Base-by-base conservation (phyloP, 2,329 filamentous ascomycete genomes). In the Thelonectria blattea region DNA sequence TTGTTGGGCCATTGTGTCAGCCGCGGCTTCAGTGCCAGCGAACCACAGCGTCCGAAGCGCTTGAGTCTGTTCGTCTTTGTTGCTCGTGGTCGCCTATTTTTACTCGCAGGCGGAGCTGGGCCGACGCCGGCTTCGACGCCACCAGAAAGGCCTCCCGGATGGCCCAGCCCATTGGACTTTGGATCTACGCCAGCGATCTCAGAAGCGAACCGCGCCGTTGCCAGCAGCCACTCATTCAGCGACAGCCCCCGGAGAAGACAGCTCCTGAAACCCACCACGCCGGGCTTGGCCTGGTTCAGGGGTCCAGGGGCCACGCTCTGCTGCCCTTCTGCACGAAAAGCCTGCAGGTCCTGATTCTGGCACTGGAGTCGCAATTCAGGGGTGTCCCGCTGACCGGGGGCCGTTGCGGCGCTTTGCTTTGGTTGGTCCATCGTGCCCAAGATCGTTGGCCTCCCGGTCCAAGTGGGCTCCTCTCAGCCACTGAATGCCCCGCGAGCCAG, bases 211-310 rank as follows among this genome's bases (percentile, higher is more conserved):
- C 60, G 52, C 56, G 50, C 51, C 55, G 51, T 43, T 49, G 56
- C 58, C 57, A 68, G 55, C 67, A 66, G 68, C 61, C 68, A 52
- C 59, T 64, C 68, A 52, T 59, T 63, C 43, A 58, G 14, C 57
- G 60, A 39, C 51, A 27, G n/a, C 42, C 46, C 30, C 51, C 58
- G 51, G 50, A 20, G 57, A 32, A 57, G 53, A 50, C 58, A 59
- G 57, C 53, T 65, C 62, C 68, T 71, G 68, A 71, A 71, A 71
- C 68, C 64, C 63, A 67, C 67, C 67, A 67, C 63, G 39, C 52
- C 42, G 24, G n/a, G 51, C 51, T 41, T 30, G 46, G 49, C 54
- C 50, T 53, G 34, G 58, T 49, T 64, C 59, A 61, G 59, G 53
- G 55, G 59, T 61, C 32, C 54, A 52, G 49, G 49, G 49, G 49